Base-by-base conservation (phyloP, 495 filamentous ascomycete genomes). In the Hypoxylon lienhwacheense region DNA sequence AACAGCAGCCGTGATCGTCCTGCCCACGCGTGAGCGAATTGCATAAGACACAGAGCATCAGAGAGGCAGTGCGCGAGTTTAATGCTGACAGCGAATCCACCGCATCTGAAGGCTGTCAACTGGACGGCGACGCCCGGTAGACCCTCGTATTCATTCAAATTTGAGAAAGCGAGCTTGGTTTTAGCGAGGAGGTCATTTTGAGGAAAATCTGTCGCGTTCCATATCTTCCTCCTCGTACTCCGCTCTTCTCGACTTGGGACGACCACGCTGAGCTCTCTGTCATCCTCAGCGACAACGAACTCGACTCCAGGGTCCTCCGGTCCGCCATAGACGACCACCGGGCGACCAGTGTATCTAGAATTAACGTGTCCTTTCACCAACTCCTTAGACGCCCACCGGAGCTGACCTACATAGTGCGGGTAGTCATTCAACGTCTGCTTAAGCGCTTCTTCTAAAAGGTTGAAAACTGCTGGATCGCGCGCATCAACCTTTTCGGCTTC, bases 21-120 rank as follows among this genome's bases (percentile, higher is more conserved):
- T 25, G 73, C 69, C 76, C 73, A 80, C 24, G 72, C 65, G 21
- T 78, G 69, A 3, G 72, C 65, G 22, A 83, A 82, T 12, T 67
- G 53, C 8, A 72, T 60, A n/a, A 83, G 47, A 1, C 73, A 35
- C 20, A 72, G 61, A 2, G 77, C 75, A 61, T 83, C 80, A 1
- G 72, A 71, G 4, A 81, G 58, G 11, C 70, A 69, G 55, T 83
- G 79, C 0, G 73, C 66, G 0, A 77, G 43, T 29, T 67, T 72
- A 14, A 76, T 61, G 21, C 70, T 66, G 4, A 81, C 31, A 1
- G 69, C 70, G 29, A 69, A 70, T 2, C 73, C 77, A 5, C 74
- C 75, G 33, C 68, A 72, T 7, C 59, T 61, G 33, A 77, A 69
- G 1, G 52, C 52, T 0, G 69, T 79, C 5, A 79, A 7, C 44